These are phyloP conservation scores for Sisymbrium altissimum DNA, from an alignment of 345 rosid genomes.

Conservation along the genomic window DNA sequence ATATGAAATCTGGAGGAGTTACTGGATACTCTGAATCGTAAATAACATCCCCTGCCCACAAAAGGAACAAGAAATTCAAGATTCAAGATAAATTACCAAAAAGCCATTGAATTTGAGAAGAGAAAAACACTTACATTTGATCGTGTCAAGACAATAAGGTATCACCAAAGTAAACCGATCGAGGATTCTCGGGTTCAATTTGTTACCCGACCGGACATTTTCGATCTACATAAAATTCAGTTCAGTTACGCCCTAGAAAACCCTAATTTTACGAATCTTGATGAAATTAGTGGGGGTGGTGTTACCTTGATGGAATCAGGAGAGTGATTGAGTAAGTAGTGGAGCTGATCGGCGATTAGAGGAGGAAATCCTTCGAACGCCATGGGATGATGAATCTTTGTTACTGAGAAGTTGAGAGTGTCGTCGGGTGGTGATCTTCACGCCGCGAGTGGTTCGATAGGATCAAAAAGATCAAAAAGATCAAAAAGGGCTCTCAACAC, in stretches of 20 bases:
- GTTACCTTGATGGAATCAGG: conserved; percentile 63
- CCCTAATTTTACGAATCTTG: neutral
- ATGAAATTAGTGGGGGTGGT: neutral
- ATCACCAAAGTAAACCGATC: conserved; percentile 91
- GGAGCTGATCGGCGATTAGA: conserved; percentile 78
- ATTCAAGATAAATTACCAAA: too few relatives aligned
- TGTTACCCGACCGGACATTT: conserved; percentile 78
- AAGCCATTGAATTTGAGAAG: neutral
- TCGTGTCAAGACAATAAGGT: conserved; percentile 77
- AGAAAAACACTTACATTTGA: conserved; percentile 59
- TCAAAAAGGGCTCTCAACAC: neutral
- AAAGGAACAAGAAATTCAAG: too few relatives aligned
- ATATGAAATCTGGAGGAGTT: conserved; percentile 77
- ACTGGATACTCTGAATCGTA: conserved; percentile 77
- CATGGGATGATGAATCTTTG: conserved; percentile 36
- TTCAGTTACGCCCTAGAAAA: neutral
- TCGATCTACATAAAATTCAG: conserved; percentile 54
- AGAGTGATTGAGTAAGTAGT: conserved; percentile 62
- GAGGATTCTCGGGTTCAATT: conserved; percentile 44
- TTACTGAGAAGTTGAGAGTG: neutral
- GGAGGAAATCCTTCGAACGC: conserved; percentile 65
- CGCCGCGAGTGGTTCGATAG: too few relatives aligned
- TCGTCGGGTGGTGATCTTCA: neutral
- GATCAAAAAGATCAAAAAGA: neutral
- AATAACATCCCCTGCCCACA: conserved; percentile 71